phyloP scores from a whole-genome alignment of 768 basidiomycete species.

The Candolleomyces eurysporus region DNA sequence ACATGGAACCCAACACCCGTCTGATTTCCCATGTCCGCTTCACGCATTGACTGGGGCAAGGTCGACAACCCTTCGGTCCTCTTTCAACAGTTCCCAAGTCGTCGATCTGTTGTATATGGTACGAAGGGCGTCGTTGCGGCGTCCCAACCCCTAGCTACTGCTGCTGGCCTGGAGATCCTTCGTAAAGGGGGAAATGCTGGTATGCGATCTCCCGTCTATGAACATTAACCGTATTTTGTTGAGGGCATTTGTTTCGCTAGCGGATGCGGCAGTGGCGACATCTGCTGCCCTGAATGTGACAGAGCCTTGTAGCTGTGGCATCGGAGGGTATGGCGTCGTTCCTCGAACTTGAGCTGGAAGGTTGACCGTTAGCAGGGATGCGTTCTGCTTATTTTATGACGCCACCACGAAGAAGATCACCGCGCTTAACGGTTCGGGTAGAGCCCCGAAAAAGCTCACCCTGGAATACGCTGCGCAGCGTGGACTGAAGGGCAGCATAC shows the following conservation, averaged over 20 bases:
- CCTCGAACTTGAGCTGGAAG: not conserved
- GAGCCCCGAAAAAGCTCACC: conserved; percentile 74
- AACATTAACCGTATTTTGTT: not conserved
- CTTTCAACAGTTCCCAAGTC: conserved; percentile 74
- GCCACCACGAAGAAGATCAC: conserved; percentile 78
- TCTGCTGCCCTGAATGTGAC: conserved; percentile 92
- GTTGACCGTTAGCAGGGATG: conserved; percentile 51
- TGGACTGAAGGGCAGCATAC: conserved; percentile 75
- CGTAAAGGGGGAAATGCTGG: conserved; percentile 95
- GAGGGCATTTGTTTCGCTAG: conserved; percentile 35
- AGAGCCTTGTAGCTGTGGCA: conserved; percentile 86
- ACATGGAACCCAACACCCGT: not conserved
- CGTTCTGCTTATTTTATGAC: conserved; percentile 92
- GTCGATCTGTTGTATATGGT: conserved; percentile 85
- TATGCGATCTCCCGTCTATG: conserved; percentile 25
- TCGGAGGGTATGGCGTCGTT: conserved; percentile 66
- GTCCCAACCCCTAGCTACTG: conserved; percentile 88
- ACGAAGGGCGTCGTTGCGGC: conserved; percentile 86
- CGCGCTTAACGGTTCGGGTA: conserved; percentile 91
- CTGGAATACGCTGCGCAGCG: conserved; percentile 68
- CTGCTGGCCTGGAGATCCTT: conserved; percentile 90
- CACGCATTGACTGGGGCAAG: conserved; percentile 49
- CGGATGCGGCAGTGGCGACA: conserved; percentile 92
- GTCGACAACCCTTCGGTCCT: conserved; percentile 65
- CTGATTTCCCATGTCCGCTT: not conserved